These are phyloP conservation scores for Geranium incanum DNA, from an alignment of 441 rosid species.

Conservation along the genomic window DNA sequence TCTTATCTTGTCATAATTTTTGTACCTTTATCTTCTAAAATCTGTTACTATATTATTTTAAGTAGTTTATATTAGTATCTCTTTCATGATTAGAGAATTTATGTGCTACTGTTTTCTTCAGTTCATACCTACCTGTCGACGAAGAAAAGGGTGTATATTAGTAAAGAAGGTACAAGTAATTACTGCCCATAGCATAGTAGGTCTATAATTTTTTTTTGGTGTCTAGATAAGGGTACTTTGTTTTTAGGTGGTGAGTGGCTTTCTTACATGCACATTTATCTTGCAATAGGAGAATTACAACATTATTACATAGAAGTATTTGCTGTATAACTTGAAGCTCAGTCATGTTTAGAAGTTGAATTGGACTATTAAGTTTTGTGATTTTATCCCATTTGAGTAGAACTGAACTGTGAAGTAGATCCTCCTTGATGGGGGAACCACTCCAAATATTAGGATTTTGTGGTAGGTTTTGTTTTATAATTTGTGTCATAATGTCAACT, in stretches of 20 bases:
- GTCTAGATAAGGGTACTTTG: background rate
- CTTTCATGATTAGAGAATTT: background rate
- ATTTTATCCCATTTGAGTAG: background rate
- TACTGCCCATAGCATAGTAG: slow-evolving; percentile 1
- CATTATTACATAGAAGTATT: background rate
- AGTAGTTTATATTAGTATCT: background rate
- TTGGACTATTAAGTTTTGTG: slow-evolving; percentile 4
- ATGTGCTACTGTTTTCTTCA: slow-evolving; percentile 5
- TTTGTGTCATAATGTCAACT: background rate
- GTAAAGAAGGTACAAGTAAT: slow-evolving; percentile 1
- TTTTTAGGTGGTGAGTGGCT: background rate
- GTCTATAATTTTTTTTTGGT: background rate
- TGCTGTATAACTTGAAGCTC: background rate
- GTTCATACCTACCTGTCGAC: slow-evolving; percentile 6
- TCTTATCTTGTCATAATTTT: background rate
- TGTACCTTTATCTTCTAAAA: background rate
- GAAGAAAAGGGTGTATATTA: background rate
- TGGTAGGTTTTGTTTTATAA: background rate
- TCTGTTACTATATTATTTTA: background rate
- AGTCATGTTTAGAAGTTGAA: background rate
- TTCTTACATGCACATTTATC: background rate
- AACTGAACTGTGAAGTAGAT: background rate
- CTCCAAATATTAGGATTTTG: slow-evolving; percentile 1
- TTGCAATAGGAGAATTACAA: background rate
- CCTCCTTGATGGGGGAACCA: background rate